Evolutionary conservation across 257 asterid genomes (phyloP).

Genomic region (Ilex asprella): DNA sequence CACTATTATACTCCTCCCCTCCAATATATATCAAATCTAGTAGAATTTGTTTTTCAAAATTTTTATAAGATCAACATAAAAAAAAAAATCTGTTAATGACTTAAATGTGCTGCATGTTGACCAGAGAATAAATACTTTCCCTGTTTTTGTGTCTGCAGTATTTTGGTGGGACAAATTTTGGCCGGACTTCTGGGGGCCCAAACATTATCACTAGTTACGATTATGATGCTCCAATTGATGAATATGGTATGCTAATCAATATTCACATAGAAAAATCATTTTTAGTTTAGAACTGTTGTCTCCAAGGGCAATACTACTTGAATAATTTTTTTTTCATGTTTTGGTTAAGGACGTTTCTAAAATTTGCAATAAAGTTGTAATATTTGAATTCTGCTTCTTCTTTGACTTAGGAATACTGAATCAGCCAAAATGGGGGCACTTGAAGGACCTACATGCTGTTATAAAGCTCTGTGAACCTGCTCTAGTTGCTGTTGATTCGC

Average conservation of each 20-base stretch:
- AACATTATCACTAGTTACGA: constrained; percentile 85
- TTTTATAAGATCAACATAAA: too few relatives aligned
- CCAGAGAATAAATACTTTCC: constrained; percentile 14
- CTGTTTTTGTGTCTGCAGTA: constrained; percentile 52
- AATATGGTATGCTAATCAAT: constrained; percentile 52
- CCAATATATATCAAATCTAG: too few relatives aligned
- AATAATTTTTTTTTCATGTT: constrained; percentile 5
- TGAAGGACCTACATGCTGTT: constrained; percentile 86
- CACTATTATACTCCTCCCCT: too few relatives aligned
- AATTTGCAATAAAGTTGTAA: constrained; percentile 5
- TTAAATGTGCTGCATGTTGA: constrained; percentile 6
- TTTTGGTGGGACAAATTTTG: constrained; percentile 97
- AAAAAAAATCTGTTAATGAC: too few relatives aligned
- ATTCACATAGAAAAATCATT: background rate
- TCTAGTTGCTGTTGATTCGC: constrained; percentile 60
- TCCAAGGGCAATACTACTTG: background rate
- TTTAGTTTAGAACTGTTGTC: constrained; percentile 6
- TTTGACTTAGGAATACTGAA: constrained; percentile 65
- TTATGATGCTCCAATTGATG: constrained; percentile 95
- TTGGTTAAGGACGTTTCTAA: background rate
- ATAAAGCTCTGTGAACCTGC: constrained; percentile 95
- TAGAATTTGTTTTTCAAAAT: too few relatives aligned
- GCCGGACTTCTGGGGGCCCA: constrained; percentile 94
- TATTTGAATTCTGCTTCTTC: background rate
- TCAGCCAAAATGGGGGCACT: constrained; percentile 95